These are phyloP conservation scores for Panus rudis DNA, from an alignment of 768 basidiomycete species.

Conservation along the genomic window DNA sequence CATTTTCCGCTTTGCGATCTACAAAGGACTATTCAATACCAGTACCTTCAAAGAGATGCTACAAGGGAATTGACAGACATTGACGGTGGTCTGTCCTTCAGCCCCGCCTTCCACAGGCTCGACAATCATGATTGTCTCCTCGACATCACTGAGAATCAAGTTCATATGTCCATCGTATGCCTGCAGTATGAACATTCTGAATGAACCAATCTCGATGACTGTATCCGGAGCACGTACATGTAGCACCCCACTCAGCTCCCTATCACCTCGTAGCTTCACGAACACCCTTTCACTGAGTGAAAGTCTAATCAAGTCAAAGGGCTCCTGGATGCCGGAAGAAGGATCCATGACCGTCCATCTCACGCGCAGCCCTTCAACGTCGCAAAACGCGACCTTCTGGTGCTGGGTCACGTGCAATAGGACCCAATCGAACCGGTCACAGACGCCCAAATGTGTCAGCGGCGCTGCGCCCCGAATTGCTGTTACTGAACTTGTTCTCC, in stretches of 20 bases:
- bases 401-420: no score
- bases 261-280: constrained; percentile 93
- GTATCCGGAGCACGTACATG: constrained; percentile 53
- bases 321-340: constrained; percentile 81
- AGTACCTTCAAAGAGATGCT: not conserved
- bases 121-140: constrained; percentile 96
- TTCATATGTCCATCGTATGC: constrained; percentile 99
- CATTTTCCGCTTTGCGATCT: constrained; percentile 91
- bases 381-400: no score
- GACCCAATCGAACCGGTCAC: no score
- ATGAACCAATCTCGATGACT: not conserved
- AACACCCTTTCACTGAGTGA: constrained; percentile 97
- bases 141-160: constrained; percentile 93
- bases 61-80: constrained; percentile 39
- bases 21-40: constrained; percentile 1
- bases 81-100: constrained; percentile 55
- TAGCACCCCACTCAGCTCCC: constrained; percentile 84
- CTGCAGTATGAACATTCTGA: constrained; percentile 33
- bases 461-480: no score
- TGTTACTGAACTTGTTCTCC: no score
- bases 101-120: constrained; percentile 66
- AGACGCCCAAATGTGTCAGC: no score
- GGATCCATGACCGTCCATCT: constrained; percentile 60
- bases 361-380: no score
- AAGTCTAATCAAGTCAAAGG: constrained; percentile 93